Conservation (phyloP, 164 flowering plant species). For the Berberis vulgaris region DNA sequence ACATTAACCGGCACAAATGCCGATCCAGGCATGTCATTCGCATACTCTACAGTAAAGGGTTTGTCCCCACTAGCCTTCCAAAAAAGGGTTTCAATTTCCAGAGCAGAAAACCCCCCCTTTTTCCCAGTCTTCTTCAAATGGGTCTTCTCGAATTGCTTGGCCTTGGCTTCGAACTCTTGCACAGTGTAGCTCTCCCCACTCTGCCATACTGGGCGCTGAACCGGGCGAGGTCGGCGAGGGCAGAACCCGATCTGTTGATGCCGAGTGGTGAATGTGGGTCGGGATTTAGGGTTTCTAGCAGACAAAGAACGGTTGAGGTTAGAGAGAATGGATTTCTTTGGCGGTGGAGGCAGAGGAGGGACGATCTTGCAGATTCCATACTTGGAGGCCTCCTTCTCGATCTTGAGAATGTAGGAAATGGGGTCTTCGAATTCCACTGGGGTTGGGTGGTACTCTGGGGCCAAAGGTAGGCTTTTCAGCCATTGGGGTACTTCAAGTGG, state of each 20-base stretch:
- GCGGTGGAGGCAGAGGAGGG: constrained; percentile 64
- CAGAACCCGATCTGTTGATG: constrained; percentile 98
- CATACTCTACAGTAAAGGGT: constrained; percentile 90
- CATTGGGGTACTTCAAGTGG: constrained; percentile 57
- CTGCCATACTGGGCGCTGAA: constrained; percentile 90
- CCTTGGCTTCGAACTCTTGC: constrained; percentile 72
- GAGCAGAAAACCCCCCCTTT: constrained; percentile 35
- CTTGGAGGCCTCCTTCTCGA: constrained; percentile 85
- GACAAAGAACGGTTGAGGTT: constrained; percentile 66
- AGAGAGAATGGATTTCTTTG: constrained; percentile 55
- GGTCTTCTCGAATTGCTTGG: constrained; percentile 62
- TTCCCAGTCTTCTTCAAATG: constrained; percentile 41
- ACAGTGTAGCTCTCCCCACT: constrained; percentile 79
- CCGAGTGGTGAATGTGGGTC: constrained; percentile 86
- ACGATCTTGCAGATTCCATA: constrained; percentile 98
- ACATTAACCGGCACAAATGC: constrained; percentile 44
- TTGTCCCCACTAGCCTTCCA: constrained; percentile 92
- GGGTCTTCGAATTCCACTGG: constrained; percentile 90
- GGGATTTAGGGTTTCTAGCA: constrained; percentile 25
- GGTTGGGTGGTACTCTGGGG: constrained; percentile 89
- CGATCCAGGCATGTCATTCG: constrained; percentile 98
- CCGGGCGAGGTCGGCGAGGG: constrained; percentile 70
- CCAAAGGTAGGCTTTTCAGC: constrained; percentile 77
- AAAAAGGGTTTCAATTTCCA: constrained; percentile 78
- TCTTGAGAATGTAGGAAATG: constrained; percentile 89